Evolutionary conservation across 495 filamentous ascomycete genomes (phyloP), one percentile per base, ranked within the genome.

Genomic region (Aspergillus sclerotiicarbonarius): DNA sequence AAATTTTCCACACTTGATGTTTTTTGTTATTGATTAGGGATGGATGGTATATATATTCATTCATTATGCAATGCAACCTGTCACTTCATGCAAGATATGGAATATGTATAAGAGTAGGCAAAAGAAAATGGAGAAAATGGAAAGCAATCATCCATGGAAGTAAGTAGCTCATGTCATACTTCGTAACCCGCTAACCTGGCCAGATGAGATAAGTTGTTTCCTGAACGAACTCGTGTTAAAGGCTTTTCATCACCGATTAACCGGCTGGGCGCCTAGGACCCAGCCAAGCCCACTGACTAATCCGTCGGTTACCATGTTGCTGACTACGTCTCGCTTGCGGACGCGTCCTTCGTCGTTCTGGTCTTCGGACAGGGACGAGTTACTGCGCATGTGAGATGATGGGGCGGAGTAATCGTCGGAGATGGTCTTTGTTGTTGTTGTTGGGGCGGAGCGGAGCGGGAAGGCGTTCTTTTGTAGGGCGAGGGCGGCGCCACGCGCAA

Each of bases 231-330:
- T 25, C 25, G 25, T 25, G 25, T 5, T 33, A 45, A 37, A 57
- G 16, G 32, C 8, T 20, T 31, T 16, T 25, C 7, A 53, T 50
- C 62, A 70, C 54, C 68, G 67, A 60, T 71, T 69, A 35, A 80
- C 73, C n/a, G 84, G 78, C 59, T 85, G 87, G 13, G 88, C 88
- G 59, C 87, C 88, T 59, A 96, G 80, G 37, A 96, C 79, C 91
- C 91, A 96, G 3, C 91, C 91, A 63, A 96, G 84, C 3, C 91
- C 90, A 64, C 86, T 89, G 2, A 88, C 91, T 61, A 96, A 71
- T 13, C 69, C 90, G 65, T 77, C 89, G 62, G 69, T 91, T 70
- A 79, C 85, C 87, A 82, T 91, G 77, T 76, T 89, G 71, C 71
- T 83, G 51, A 95, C 80, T 73, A 92, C 83, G 76, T 96, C 91